Conservation (phyloP, 73 alveolate genomes). For the Uronychia setigera region DNA sequence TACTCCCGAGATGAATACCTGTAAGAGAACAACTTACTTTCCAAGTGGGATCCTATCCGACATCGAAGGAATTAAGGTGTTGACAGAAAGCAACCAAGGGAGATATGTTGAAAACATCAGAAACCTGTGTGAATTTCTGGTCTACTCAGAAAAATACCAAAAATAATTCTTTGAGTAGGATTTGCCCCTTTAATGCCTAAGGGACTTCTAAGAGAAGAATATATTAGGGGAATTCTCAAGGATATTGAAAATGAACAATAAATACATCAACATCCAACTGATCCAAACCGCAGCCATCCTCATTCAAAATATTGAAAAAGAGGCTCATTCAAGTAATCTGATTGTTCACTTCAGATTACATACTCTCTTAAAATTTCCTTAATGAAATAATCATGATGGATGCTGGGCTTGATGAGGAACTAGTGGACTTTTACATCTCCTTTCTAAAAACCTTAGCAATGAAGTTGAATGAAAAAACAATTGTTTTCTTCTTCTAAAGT, state of each 20-base stretch:
- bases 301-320: neutral
- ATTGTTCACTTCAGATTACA: neutral
- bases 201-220: constrained; percentile 10
- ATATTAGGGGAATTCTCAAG: constrained; percentile 1
- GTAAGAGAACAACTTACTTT: no score
- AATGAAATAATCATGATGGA: neutral
- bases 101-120: constrained; percentile 14
- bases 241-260: constrained; percentile 9
- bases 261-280: constrained; percentile 17
- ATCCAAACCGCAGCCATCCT: constrained; percentile 18
- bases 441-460: neutral
- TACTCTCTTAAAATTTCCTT: neutral
- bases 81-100: neutral
- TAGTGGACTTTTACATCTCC: neutral
- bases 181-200: constrained; percentile 3
- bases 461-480: neutral
- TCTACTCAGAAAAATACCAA: constrained; percentile 18
- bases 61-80: constrained; percentile 4
- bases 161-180: neutral
- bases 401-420: neutral
- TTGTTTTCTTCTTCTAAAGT: neutral
- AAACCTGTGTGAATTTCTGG: constrained; percentile 15
- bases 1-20: no score
- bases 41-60: constrained; percentile 8
- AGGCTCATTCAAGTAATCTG: neutral